These are phyloP conservation scores for Cardamine resedifolia DNA, from an alignment of 345 rosid species.

Conservation along the genomic window DNA sequence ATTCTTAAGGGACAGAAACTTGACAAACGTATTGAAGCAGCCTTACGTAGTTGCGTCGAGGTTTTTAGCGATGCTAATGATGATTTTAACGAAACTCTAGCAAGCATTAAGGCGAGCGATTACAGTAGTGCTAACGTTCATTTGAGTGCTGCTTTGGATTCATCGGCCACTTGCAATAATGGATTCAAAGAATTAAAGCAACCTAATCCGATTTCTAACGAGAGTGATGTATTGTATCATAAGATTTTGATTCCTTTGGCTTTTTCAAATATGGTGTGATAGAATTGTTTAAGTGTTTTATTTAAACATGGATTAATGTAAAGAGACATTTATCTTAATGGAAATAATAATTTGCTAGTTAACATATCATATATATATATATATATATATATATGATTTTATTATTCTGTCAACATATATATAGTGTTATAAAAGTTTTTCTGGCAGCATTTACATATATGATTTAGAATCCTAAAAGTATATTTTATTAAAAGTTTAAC, in stretches of 20 bases:
- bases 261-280: constrained; percentile 39
- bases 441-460: too few relatives aligned
- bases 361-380: too few relatives aligned
- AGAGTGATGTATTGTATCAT: constrained; percentile 34
- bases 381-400: too few relatives aligned
- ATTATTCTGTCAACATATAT: too few relatives aligned
- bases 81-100: constrained; percentile 5
- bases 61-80: constrained; percentile 29
- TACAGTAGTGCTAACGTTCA: constrained; percentile 24
- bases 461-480: too few relatives aligned
- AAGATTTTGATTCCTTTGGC: constrained; percentile 44
- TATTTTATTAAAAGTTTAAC: too few relatives aligned
- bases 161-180: constrained; percentile 40
- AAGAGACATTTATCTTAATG: neutral
- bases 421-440: too few relatives aligned
- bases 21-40: neutral
- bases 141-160: constrained; percentile 44
- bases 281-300: neutral
- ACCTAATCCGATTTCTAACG: constrained; percentile 27
- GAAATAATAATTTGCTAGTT: too few relatives aligned
- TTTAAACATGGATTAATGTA: neutral
- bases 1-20: constrained; percentile 1
- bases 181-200: constrained; percentile 38
- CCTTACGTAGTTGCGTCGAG: constrained; percentile 39
- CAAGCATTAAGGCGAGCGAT: constrained; percentile 12